A percentile compares a stretch with the other conserved stretches of the same genome.
Conservation (phyloP, 345 rosid genomes). For the Eucalyptus grandis region DNA sequence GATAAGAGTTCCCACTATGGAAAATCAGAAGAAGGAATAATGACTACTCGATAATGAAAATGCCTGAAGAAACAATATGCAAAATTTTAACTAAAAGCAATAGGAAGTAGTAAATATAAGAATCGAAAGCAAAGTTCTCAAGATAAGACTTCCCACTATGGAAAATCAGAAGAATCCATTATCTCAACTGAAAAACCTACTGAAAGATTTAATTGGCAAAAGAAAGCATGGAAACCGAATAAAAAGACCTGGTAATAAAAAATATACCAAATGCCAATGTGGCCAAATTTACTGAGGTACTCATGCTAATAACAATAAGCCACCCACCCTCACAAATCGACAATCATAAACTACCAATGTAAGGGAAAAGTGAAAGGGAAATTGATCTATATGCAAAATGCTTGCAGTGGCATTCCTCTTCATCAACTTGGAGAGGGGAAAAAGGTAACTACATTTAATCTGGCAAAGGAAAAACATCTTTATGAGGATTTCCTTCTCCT, state of each 20-base stretch:
- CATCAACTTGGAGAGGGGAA: neutral
- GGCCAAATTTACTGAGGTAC: neutral
- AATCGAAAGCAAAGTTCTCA: neutral
- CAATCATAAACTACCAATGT: neutral
- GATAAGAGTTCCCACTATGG: neutral
- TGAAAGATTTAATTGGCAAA: neutral
- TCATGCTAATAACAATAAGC: neutral
- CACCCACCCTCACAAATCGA: neutral
- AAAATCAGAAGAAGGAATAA: neutral
- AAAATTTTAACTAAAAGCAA: neutral
- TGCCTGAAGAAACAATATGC: neutral
- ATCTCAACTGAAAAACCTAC: neutral
- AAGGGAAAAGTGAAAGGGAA: neutral
- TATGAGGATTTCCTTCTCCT: neutral
- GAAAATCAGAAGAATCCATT: neutral
- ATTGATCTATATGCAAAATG: neutral
- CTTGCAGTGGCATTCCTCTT: neutral
- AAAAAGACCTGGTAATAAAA: neutral
- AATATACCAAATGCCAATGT: neutral
- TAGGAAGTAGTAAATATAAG: neutral
- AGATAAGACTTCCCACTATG: neutral
- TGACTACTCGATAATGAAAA: neutral
- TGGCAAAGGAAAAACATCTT: neutral
- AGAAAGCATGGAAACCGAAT: neutral
- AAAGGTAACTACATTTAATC: neutral